Conservation (phyloP, 371 early-diverging fungal species). For the Capniomyces stellatus region DNA sequence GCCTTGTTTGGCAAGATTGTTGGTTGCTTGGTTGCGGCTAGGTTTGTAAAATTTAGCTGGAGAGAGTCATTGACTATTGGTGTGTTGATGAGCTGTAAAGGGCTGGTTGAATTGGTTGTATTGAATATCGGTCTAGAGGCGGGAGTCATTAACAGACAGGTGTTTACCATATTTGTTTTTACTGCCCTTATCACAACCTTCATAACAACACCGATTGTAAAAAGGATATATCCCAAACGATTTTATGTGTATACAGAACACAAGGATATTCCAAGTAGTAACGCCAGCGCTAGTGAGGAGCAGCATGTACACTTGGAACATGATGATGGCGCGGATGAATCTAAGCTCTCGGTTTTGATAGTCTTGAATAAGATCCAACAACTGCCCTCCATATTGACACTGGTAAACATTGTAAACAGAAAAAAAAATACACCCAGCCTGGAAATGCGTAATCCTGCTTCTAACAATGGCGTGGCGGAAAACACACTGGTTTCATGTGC, state of each 20-base stretch:
- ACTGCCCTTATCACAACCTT: slow-evolving; percentile 74
- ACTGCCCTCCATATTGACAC: slow-evolving; percentile 51
- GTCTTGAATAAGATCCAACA: slow-evolving; percentile 41
- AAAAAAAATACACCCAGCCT: slow-evolving; percentile 4
- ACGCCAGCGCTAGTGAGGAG: not conserved
- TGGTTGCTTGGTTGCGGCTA: slow-evolving; percentile 60
- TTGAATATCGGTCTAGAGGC: slow-evolving; percentile 79
- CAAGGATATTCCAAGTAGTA: slow-evolving; percentile 5
- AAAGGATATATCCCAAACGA: slow-evolving; percentile 35
- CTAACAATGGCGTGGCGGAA: not conserved
- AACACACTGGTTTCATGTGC: not conserved
- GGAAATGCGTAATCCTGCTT: not conserved
- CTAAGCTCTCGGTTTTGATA: slow-evolving; percentile 26
- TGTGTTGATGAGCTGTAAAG: slow-evolving; percentile 89
- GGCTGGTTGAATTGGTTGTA: slow-evolving; percentile 83
- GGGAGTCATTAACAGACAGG: slow-evolving; percentile 51
- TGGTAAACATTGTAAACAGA: slow-evolving; percentile 37
- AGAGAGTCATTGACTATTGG: slow-evolving; percentile 79
- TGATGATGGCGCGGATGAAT: not conserved
- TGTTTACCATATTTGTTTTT: slow-evolving; percentile 80
- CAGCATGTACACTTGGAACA: not conserved
- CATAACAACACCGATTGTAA: slow-evolving; percentile 46
- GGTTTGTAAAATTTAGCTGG: slow-evolving; percentile 42
- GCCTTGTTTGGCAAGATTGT: slow-evolving; percentile 76
- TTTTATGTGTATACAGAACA: slow-evolving; percentile 24